Percentiles rank a stretch among this genome's conserved stretches.
phyloP scores from a whole-genome alignment of 2,329 filamentous ascomycete genomes.

The Paecilomyces variotii region DNA sequence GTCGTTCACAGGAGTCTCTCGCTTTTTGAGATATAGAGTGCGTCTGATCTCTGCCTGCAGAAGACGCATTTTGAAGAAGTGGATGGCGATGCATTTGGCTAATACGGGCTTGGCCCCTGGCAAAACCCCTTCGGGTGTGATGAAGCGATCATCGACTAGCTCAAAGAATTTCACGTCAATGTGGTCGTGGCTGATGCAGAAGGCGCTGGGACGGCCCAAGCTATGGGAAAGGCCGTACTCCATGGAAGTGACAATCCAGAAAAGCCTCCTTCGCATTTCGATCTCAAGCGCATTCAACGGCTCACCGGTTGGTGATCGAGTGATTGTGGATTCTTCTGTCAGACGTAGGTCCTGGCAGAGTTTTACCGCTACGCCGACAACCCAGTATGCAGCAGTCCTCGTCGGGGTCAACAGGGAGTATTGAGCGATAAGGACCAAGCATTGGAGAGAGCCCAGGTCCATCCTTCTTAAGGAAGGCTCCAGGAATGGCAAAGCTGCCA shows the following conservation, averaged over 20 bases:
- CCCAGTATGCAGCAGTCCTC: constrained; percentile 84
- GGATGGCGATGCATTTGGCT: constrained; percentile 81
- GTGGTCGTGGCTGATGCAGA: constrained; percentile 72
- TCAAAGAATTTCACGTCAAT: constrained; percentile 83
- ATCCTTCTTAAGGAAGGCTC: constrained; percentile 80
- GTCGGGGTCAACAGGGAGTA: constrained; percentile 92
- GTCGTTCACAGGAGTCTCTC: constrained; percentile 66
- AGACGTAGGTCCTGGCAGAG: constrained; percentile 84
- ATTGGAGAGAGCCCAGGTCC: constrained; percentile 84
- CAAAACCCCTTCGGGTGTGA: constrained; percentile 67
- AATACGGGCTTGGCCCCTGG: constrained; percentile 62
- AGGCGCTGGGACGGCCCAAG: constrained; percentile 77
- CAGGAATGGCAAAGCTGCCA: constrained; percentile 77
- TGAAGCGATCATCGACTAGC: constrained; percentile 71
- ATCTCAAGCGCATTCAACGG: constrained; percentile 64
- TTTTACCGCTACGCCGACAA: constrained; percentile 78
- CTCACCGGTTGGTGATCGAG: constrained; percentile 51
- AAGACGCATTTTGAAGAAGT: constrained; percentile 87
- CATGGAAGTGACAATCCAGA: constrained; percentile 83
- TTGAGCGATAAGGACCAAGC: constrained; percentile 75
- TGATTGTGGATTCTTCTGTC: constrained; percentile 81
- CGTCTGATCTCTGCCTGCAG: constrained; percentile 82
- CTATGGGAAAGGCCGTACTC: constrained; percentile 82
- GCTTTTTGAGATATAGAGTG: constrained; percentile 77
- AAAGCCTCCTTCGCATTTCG: constrained; percentile 80